Percentiles rank a stretch among this genome's conserved stretches.
Conservation (phyloP, 2,329 filamentous ascomycete species). For the Fusarium sp. region DNA sequence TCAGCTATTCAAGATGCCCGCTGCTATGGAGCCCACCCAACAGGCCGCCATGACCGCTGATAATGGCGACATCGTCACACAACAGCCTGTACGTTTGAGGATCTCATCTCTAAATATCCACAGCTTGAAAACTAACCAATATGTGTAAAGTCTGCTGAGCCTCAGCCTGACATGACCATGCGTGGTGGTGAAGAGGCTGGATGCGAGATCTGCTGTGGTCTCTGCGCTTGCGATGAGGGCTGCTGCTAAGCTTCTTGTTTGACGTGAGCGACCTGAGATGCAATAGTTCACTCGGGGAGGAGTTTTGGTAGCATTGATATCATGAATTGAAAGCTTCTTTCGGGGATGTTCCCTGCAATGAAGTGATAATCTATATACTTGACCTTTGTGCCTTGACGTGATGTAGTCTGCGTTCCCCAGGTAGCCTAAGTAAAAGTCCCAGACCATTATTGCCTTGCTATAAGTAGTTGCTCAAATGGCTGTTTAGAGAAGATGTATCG, state of each 20-base stretch:
- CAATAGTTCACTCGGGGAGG: conserved; percentile 14
- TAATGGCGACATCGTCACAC: conserved; percentile 54
- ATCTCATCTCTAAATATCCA: not conserved
- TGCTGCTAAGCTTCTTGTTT: conserved; percentile 54
- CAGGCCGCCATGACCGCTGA: conserved; percentile 60
- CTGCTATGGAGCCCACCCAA: conserved; percentile 57
- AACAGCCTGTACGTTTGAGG: conserved; percentile 58
- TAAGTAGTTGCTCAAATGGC: not conserved
- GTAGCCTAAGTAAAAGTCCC: not conserved
- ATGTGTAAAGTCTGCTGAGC: conserved; percentile 53
- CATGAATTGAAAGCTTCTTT: conserved; percentile 20
- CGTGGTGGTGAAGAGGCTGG: conserved; percentile 62
- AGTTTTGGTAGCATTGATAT: conserved; percentile 35
- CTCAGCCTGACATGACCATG: conserved; percentile 59
- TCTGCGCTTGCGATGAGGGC: conserved; percentile 60
- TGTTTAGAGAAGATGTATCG: not conserved
- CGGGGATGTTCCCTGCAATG: conserved; percentile 7
- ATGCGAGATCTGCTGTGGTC: conserved; percentile 62
- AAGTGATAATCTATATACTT: conserved; percentile 5
- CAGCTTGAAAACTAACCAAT: conserved; percentile 15
- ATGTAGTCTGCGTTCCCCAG: not conserved
- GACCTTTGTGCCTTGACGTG: not conserved
- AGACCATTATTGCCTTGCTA: not conserved
- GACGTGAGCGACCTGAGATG: conserved; percentile 1
- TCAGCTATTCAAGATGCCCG: conserved; percentile 55